Conservation (phyloP, 352 stramenopile species). For the Phytophthora tubulina region DNA sequence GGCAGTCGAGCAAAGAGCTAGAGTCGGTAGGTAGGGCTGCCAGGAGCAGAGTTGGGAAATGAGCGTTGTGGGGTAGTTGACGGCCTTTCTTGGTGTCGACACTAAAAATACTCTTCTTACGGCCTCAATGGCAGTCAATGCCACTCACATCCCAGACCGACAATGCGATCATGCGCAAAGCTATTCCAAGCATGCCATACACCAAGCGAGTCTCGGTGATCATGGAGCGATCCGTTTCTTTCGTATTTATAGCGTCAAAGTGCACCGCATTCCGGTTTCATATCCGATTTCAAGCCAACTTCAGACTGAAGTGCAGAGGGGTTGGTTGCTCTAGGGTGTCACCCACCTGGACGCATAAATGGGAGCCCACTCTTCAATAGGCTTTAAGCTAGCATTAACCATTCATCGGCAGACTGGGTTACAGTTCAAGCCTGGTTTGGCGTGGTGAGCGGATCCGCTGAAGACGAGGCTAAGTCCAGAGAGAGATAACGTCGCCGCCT, state of each 20-base stretch:
- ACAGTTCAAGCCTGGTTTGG: no score
- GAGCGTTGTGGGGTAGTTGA: neutral
- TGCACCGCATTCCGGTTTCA: slow-evolving; percentile 6
- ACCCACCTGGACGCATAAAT: neutral
- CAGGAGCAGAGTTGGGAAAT: slow-evolving; percentile 38
- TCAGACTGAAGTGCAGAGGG: no score
- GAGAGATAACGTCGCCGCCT: slow-evolving; percentile 5
- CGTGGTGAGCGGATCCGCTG: neutral
- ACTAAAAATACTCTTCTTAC: slow-evolving; percentile 35
- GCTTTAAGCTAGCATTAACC: neutral
- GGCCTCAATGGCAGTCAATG: neutral
- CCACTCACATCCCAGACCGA: slow-evolving; percentile 11
- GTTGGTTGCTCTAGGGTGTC: no score
- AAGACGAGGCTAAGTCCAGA: slow-evolving; percentile 18
- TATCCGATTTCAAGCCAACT: slow-evolving; percentile 8
- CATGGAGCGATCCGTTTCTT: neutral
- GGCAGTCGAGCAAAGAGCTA: slow-evolving; percentile 1
- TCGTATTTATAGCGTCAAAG: slow-evolving; percentile 10
- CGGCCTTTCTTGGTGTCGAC: slow-evolving; percentile 39
- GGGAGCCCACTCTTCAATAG: slow-evolving; percentile 1
- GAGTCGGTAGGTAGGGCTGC: slow-evolving; percentile 8
- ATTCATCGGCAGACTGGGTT: neutral
- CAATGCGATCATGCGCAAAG: slow-evolving; percentile 13
- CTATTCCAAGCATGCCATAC: slow-evolving; percentile 17
- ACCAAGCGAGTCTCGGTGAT: slow-evolving; percentile 11